Conservation (phyloP, 2,329 filamentous ascomycete species). For the Bipolaris victoriae region DNA sequence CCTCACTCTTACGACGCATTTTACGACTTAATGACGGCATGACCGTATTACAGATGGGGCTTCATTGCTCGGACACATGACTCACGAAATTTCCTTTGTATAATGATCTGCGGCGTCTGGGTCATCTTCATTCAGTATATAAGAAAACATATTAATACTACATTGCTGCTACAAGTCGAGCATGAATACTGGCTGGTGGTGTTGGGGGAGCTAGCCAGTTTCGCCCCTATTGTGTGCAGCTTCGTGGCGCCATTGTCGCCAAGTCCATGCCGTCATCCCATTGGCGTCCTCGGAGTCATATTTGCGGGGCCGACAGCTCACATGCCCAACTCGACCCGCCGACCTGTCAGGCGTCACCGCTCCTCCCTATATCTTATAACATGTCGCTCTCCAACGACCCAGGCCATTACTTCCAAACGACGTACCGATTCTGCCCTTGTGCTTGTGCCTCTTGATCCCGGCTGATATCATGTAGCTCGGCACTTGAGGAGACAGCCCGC, state of each 20-base stretch:
- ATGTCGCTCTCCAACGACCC: slow-evolving; percentile 61
- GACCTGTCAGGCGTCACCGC: slow-evolving; percentile 10
- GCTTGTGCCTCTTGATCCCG: slow-evolving; percentile 3
- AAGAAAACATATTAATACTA: slow-evolving; percentile 11
- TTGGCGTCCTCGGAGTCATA: slow-evolving; percentile 9
- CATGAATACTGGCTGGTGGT: not conserved
- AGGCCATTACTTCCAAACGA: slow-evolving; percentile 90
- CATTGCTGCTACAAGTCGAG: slow-evolving; percentile 6
- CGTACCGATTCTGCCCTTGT: slow-evolving; percentile 62
- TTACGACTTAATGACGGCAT: slow-evolving; percentile 34
- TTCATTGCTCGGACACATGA: slow-evolving; percentile 21
- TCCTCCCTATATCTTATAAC: slow-evolving; percentile 21
- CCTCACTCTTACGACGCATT: slow-evolving; percentile 48
- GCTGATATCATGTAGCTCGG: slow-evolving; percentile 50
- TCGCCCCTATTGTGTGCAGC: not conserved
- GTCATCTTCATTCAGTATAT: slow-evolving; percentile 9
- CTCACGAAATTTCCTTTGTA: slow-evolving; percentile 17
- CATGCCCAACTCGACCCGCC: slow-evolving; percentile 13
- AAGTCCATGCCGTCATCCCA: not conserved
- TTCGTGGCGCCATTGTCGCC: not conserved
- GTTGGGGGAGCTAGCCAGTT: not conserved
- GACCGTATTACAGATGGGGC: slow-evolving; percentile 25
- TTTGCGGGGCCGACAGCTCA: slow-evolving; percentile 14
- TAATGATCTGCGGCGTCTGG: slow-evolving; percentile 12
- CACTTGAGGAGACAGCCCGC: slow-evolving; percentile 60